Evolutionary conservation across 1,284 basidiomycete species (phyloP).

Genomic region (Taiwanofungus camphoratus): DNA sequence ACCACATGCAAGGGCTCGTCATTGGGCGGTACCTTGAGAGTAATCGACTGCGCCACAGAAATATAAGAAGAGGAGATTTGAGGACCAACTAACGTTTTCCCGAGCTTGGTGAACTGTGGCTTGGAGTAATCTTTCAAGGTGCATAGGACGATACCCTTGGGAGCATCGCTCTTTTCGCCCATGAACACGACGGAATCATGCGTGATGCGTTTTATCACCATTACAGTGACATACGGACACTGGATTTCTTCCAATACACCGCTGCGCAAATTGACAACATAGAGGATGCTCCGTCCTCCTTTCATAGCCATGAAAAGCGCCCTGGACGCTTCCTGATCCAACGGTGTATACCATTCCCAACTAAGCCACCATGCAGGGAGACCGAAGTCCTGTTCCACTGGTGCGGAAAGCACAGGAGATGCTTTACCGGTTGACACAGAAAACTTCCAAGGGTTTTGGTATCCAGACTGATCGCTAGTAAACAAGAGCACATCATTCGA

Average conservation of each 20-base stretch:
- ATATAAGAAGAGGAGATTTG: conserved; percentile 30
- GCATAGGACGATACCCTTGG: conserved; percentile 34
- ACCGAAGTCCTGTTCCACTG: conserved; percentile 53
- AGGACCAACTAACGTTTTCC: conserved; percentile 18
- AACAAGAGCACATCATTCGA: conserved; percentile 55
- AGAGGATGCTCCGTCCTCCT: conserved; percentile 46
- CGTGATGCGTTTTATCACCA: conserved; percentile 34
- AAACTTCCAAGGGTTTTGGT: conserved; percentile 64
- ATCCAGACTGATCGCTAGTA: conserved; percentile 64
- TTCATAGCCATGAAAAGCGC: conserved; percentile 43
- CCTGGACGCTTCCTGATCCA: conserved; percentile 36
- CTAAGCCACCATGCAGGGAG: conserved; percentile 54
- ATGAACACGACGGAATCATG: conserved; percentile 38
- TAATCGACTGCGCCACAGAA: conserved; percentile 41
- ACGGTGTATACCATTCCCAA: conserved; percentile 42
- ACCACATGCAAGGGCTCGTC: conserved; percentile 48
- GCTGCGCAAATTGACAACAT: conserved; percentile 37
- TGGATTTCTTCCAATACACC: conserved; percentile 28
- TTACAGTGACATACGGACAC: conserved; percentile 43
- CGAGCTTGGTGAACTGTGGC: conserved; percentile 28
- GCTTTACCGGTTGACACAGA: conserved; percentile 29
- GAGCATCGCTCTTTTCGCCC: conserved; percentile 38
- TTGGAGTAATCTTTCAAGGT: conserved; percentile 24
- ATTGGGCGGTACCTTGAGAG: conserved; percentile 31
- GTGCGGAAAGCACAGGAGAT: conserved; percentile 37